Base-by-base conservation (phyloP, 2,329 filamentous ascomycete species). In the Fonsecaea pedrosoi region DNA sequence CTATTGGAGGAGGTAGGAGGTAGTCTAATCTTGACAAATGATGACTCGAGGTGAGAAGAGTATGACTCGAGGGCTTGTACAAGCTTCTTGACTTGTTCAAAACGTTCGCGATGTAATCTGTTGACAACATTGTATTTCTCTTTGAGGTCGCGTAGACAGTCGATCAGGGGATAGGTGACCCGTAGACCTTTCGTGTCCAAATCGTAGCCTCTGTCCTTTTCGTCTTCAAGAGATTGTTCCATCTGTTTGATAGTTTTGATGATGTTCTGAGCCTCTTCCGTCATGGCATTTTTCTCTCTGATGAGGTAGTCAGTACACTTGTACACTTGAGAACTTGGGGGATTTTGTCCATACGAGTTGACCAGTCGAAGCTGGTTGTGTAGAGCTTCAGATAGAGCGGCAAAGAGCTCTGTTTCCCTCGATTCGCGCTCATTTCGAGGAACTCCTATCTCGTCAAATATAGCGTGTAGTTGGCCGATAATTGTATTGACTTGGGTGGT, bases 371-470 rank as follows among this genome's bases (percentile, higher is more conserved):
- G 87, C 78, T 99, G 95, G 77, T 91, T 95, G 77, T 95, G 91
- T 38, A 99, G 84, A 34, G 94, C 94, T 73, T 96, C 92, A 4
- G 94, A 97, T 63, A 99, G 86, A 62, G 94, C 94, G 64, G 89
- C 86, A 79, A 98, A 98, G 69, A 99, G 88, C 93, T 97, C 92
- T 77, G 92, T 87, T 78, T 98, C 94, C 75, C 95, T 87, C 58
- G 87, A 85, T 77, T 98, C 93, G 75, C 95, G 91, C 79, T 98
- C 95, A 88, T 97, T 93, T 75, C 83, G 88, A 34, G 94, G 88
- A n/a, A 99, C 91, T 66, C 95, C 95, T 75, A 99, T 99, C 77
- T 99, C 94, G 78, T 99, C 95, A 76, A 97, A 99, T 65, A 98
- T 87, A 71, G 91, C 91, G 80, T 98, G 94, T 68, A 99, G 86